These are phyloP conservation scores for Penicillium sp. DNA, from an alignment of 2,329 filamentous ascomycete species.

Conservation along the genomic window DNA sequence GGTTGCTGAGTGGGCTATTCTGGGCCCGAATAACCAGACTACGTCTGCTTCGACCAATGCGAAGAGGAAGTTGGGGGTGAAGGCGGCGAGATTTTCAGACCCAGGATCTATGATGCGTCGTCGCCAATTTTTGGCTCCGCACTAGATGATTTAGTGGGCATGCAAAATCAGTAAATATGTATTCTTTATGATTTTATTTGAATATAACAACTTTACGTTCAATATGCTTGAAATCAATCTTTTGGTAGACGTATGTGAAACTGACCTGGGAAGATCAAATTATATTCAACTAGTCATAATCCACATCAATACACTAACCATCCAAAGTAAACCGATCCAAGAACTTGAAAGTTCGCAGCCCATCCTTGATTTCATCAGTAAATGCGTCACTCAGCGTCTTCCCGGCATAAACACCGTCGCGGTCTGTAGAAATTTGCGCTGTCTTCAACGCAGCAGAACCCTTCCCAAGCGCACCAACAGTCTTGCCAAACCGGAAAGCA, in stretches of 20 bases:
- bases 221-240: too few species aligned
- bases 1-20: slow-evolving; percentile 50
- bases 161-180: not conserved
- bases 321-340: slow-evolving; percentile 64
- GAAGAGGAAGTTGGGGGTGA: slow-evolving; percentile 16
- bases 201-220: not conserved
- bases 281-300: not conserved
- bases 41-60: not conserved
- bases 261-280: not conserved
- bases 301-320: not conserved
- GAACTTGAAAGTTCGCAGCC: slow-evolving; percentile 66
- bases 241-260: not conserved
- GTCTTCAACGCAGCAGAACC: slow-evolving; percentile 40
- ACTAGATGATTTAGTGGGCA: not conserved
- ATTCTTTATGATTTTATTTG: not conserved
- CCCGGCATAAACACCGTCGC: slow-evolving; percentile 39
- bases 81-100: slow-evolving; percentile 5
- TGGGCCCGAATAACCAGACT: slow-evolving; percentile 25
- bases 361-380: slow-evolving; percentile 54
- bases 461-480: slow-evolving; percentile 60
- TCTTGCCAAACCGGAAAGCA: slow-evolving; percentile 69
- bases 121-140: not conserved
- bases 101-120: slow-evolving; percentile 9
- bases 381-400: slow-evolving; percentile 39
- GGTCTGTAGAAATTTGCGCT: slow-evolving; percentile 45